Percentiles rank a stretch among this genome's conserved stretches.
Evolutionary conservation across 176 grass and related monocot species (phyloP).

Genomic region (Dendrocalamus sinicus): DNA sequence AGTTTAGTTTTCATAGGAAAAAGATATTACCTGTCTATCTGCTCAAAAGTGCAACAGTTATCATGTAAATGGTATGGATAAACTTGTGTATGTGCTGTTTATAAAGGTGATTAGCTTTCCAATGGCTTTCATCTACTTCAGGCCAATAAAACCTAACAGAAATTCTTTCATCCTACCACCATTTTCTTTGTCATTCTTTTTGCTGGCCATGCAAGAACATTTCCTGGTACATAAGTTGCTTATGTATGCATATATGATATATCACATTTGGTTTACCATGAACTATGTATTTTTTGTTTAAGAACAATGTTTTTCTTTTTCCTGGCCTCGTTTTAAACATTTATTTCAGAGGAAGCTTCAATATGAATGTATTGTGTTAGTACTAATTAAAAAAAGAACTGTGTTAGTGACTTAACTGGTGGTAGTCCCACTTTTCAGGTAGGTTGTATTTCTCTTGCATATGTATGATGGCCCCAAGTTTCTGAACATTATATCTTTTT

Average conservation of each 20-base stretch:
- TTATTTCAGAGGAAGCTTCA: constrained; percentile 20
- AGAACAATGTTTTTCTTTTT: neutral
- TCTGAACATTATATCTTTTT: neutral
- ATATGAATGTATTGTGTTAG: neutral
- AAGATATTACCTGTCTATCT: neutral
- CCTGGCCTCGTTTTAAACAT: constrained; percentile 2
- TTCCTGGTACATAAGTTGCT: neutral
- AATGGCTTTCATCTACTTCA: neutral
- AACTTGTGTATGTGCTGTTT: neutral
- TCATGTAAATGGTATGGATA: neutral
- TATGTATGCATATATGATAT: neutral
- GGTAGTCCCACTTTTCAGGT: neutral
- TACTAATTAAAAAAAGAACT: neutral
- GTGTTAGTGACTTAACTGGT: neutral
- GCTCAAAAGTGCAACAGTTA: neutral
- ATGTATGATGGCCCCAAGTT: neutral
- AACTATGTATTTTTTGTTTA: neutral
- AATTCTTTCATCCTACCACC: neutral
- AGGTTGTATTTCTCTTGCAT: neutral
- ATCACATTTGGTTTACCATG: neutral
- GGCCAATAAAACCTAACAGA: neutral
- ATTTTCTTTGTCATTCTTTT: neutral
- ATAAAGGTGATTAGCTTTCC: neutral
- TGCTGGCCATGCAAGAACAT: neutral
- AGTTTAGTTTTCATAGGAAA: neutral